Evolutionary conservation across 805 yeast genomes (phyloP).

Genomic region (Limtongozyma cylindracea): DNA sequence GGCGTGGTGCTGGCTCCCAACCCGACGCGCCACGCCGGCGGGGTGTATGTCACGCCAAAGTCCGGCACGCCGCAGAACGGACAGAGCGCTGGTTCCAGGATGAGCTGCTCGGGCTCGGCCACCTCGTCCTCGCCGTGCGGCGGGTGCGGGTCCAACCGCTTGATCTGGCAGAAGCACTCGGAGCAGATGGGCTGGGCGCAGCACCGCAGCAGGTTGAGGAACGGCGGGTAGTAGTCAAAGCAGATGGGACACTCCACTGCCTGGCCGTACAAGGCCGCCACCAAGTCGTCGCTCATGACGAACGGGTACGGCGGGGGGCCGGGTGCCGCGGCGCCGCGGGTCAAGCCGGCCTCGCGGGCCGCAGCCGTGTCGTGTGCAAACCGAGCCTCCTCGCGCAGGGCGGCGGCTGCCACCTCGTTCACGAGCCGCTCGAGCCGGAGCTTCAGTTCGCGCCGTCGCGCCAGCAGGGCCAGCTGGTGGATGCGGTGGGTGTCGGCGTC

Average conservation of each 20-base stretch:
- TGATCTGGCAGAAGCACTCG: slow-evolving; percentile 92
- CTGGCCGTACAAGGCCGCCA: slow-evolving; percentile 34
- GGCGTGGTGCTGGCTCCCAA: neutral
- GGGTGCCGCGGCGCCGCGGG: neutral
- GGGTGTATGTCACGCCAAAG: slow-evolving; percentile 66
- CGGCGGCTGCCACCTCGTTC: slow-evolving; percentile 9
- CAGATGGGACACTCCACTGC: slow-evolving; percentile 87
- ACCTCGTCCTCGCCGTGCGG: slow-evolving; percentile 37
- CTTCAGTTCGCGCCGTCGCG: slow-evolving; percentile 23
- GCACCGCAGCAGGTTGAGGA: slow-evolving; percentile 61
- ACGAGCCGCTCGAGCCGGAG: slow-evolving; percentile 12
- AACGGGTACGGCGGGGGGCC: no score
- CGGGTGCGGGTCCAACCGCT: slow-evolving; percentile 77
- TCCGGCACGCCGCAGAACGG: slow-evolving; percentile 82
- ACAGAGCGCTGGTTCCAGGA: slow-evolving; percentile 74
- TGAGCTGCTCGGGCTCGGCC: slow-evolving; percentile 31
- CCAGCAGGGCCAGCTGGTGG: slow-evolving; percentile 18
- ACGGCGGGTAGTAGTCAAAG: slow-evolving; percentile 61
- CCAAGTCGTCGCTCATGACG: slow-evolving; percentile 17
- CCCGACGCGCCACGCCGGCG: slow-evolving; percentile 11
- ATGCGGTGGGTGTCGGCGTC: slow-evolving; percentile 37
- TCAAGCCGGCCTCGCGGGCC: neutral
- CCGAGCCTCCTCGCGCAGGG: slow-evolving; percentile 8
- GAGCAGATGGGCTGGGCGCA: slow-evolving; percentile 87
- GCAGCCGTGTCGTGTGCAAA: neutral